Evolutionary conservation across 73 alveolate species (phyloP).

Genomic region (Tetrahymena borealis): DNA sequence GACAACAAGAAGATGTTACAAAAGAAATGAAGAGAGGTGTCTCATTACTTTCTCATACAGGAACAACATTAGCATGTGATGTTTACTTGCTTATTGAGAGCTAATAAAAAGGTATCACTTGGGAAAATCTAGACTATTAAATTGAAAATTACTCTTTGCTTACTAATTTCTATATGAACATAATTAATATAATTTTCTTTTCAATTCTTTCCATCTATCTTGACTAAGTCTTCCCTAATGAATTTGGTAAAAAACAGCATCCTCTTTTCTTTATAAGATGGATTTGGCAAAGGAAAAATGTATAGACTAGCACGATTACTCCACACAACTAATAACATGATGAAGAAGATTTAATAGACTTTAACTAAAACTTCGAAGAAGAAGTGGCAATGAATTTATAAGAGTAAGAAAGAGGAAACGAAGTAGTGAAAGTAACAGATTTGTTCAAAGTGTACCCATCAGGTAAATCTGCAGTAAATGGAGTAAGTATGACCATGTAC

Average conservation of each 20-base stretch:
- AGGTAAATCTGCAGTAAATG: slow-evolving; percentile 48
- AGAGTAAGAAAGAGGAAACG: not conserved
- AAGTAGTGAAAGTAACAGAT: slow-evolving; percentile 9
- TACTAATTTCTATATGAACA: not conserved
- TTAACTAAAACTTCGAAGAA: not conserved
- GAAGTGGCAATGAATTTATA: not conserved
- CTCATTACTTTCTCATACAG: slow-evolving; percentile 52
- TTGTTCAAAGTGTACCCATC: slow-evolving; percentile 11
- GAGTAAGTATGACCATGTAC: slow-evolving; percentile 28
- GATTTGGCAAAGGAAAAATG: not conserved
- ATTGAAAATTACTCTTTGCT: not conserved
- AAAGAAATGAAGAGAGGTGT: slow-evolving; percentile 35
- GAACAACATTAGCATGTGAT: slow-evolving; percentile 55
- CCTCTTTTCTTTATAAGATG: slow-evolving; percentile 37
- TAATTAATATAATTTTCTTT: slow-evolving; percentile 2
- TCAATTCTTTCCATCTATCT: slow-evolving; percentile 2
- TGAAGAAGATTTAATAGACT: not conserved
- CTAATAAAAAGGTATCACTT: not conserved
- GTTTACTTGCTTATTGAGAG: not conserved
- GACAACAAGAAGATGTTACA: not conserved
- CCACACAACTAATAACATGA: not conserved
- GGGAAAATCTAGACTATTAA: not conserved
- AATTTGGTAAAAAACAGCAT: slow-evolving; percentile 35
- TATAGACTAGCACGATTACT: not conserved
- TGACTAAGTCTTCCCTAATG: slow-evolving; percentile 43